Evolutionary conservation across 2,329 filamentous ascomycete species (phyloP), one percentile per base, ranked within the genome.

Genomic region (Botrytis porri): DNA sequence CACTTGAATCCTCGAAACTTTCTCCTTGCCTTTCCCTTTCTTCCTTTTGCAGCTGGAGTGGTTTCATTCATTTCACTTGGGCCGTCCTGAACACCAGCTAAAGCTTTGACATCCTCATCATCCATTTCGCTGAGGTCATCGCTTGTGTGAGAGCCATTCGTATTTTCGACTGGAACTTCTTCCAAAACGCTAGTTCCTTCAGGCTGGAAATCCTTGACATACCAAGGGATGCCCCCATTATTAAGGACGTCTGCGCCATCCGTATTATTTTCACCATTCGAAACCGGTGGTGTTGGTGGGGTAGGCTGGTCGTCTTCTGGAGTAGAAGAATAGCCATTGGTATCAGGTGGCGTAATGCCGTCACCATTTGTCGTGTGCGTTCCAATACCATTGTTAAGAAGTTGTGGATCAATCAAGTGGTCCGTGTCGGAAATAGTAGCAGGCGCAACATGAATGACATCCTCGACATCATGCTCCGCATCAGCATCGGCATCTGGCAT

Each of bases 101-200:
- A 69, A 37, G 70, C 93, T 78, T 93, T 90, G 73, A 97, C 85
- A 82, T 95, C 93, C 69, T 97, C 94, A 76, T 98, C 95, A 78
- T 97, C 95, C 80, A 98, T 90, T 80, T 98, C 95, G 73, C 93
- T 97, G 35, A 98, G 86, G 77, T 95, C 93, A 82, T 97, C 95
- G 78, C 93, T 97, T 82, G 95, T 90, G 22, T 86, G 88, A 43
- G 89, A 86, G 76, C 89, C 71, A n/a, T 92, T 89, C 72, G 95
- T 92, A 48, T 90, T 87, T 2, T 91, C 92, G 22, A 39, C 45
- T 22, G 61, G 12, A 32, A 73, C 66, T 20, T 73, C 61, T 76
- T 92, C 91, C 72, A 93, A 85, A 16, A 95, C 88, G 0, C 92
- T 95, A 0, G 94, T 97, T 73, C 94, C 95, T 70, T 89, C 79